Base-by-base conservation (phyloP, 257 asterid species). In the Salvia rosmarinus region DNA sequence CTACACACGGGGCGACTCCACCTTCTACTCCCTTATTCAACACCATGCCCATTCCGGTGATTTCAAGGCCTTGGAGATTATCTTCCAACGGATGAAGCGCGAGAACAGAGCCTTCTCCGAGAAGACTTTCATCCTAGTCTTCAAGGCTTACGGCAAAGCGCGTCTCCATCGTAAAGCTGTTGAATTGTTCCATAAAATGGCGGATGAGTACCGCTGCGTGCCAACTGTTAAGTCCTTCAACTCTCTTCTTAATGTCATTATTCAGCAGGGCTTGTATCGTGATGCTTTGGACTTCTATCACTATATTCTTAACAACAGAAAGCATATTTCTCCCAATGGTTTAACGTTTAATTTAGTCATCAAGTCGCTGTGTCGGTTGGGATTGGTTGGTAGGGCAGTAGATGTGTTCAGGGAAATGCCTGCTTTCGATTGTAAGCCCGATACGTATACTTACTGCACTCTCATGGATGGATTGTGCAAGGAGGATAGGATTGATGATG, bases 381-480 rank as follows among this genome's bases (percentile, higher is more conserved):
- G 89, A 16, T 72, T 76, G 61, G 86, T 85, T 2, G 82, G 83
- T 75, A 81, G 81, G 79, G 98, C 96, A 0, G 59, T 87, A 34
- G 87, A 88, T 13, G 75, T 84, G 57, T 81, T 95, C 32, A 88
- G 96, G 75, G 92, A 85, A 58, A 95, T 95, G 97, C 81, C 84
- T 5, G 52, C 51, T 73, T 66, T 73, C 65, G 76, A 78, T 13
- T 88, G 90, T 20, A 80, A 78, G 30, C 87, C 98, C 0, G 98
- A 95, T 84, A 86, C 77, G 0, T 95, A 84, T 79, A 91, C 98
- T 0, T 95, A 89, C 69, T 88, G 95, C 83, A 95, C 96, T 11
- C 72, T 95, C 87, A 95, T 95, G 99, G 96, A 95, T 82, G 99
- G 99, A 23, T 70, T 95, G 77, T 95, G 99, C 64, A 95, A 91